Conservation (phyloP, 1,284 basidiomycete species). For the Retiboletus flavoniger region DNA sequence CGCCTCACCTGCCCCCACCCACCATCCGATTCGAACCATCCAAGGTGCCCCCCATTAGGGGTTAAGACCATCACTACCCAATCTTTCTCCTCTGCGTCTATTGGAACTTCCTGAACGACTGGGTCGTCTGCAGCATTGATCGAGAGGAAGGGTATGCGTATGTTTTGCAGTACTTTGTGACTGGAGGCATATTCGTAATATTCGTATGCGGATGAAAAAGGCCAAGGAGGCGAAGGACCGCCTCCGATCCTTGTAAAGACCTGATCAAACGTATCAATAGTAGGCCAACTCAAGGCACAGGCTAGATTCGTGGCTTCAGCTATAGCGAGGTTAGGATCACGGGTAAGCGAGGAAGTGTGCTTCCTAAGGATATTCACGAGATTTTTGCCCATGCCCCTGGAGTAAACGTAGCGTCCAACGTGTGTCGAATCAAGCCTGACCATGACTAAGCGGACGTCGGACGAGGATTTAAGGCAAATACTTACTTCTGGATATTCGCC, state of each 20-base stretch:
- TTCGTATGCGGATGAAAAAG: constrained; percentile 69
- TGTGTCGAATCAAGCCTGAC: constrained; percentile 62
- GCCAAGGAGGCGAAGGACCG: constrained; percentile 78
- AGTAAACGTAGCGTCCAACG: constrained; percentile 74
- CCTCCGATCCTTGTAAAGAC: constrained; percentile 74
- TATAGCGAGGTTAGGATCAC: constrained; percentile 52
- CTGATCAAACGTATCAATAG: constrained; percentile 62
- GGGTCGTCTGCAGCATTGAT: constrained; percentile 94
- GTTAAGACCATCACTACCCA: constrained; percentile 77
- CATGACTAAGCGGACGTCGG: constrained; percentile 10
- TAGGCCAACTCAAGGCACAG: constrained; percentile 50
- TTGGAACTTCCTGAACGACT: constrained; percentile 66
- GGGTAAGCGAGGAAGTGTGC: constrained; percentile 53
- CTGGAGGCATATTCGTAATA: constrained; percentile 81
- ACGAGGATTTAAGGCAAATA: constrained; percentile 18
- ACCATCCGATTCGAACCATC: constrained; percentile 80
- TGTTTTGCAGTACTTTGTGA: constrained; percentile 52
- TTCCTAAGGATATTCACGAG: constrained; percentile 64
- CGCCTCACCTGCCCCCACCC: constrained; percentile 48
- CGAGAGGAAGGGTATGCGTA: constrained; percentile 74
- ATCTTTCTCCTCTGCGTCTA: constrained; percentile 56
- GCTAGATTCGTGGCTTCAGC: constrained; percentile 48
- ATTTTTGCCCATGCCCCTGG: constrained; percentile 81
- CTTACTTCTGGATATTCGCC: constrained; percentile 57
- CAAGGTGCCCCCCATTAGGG: constrained; percentile 85